Conservation (phyloP, 1,284 basidiomycete genomes). For the Ustilago vetiveriae region DNA sequence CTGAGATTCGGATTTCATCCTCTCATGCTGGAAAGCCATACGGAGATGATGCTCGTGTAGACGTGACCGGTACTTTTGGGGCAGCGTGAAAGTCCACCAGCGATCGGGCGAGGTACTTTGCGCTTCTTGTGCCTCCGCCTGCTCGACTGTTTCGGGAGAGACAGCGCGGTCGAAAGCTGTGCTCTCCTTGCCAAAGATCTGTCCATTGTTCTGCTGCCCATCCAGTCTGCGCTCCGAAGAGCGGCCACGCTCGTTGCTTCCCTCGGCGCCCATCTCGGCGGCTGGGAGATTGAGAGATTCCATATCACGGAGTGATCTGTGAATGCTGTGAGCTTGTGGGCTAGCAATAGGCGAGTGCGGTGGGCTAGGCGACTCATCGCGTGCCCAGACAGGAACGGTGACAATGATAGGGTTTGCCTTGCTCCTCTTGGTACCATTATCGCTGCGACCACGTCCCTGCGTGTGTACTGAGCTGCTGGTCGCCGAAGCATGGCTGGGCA, state of each 20-base stretch:
- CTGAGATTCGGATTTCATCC: constrained; percentile 20
- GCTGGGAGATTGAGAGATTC: constrained; percentile 24
- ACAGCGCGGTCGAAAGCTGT: constrained; percentile 20
- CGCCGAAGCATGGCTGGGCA: constrained; percentile 26
- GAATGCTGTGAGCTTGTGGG: constrained; percentile 26
- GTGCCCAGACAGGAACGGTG: constrained; percentile 49
- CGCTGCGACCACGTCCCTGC: constrained; percentile 9
- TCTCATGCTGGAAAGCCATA: constrained; percentile 43
- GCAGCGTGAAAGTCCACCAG: constrained; percentile 61
- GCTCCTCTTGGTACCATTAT: constrained; percentile 14
- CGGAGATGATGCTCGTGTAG: constrained; percentile 53
- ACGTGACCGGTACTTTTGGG: constrained; percentile 52
- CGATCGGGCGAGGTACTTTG: constrained; percentile 36
- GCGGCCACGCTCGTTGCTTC: constrained; percentile 8
- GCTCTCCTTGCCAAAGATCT: constrained; percentile 11
- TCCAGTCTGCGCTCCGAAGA: constrained; percentile 16
- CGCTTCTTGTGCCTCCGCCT: constrained; percentile 29
- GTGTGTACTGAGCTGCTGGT: constrained; percentile 24
- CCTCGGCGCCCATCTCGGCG: constrained; percentile 16
- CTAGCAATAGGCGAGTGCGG: constrained; percentile 30
- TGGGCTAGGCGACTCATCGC: constrained; percentile 49
- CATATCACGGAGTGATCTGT: constrained; percentile 19
- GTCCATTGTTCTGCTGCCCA: constrained; percentile 10
- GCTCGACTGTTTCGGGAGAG: constrained; percentile 20
- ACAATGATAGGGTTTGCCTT: constrained; percentile 40